Conservation (phyloP, 176 grass and related monocot genomes). For the Dendrocalamus sinicus region DNA sequence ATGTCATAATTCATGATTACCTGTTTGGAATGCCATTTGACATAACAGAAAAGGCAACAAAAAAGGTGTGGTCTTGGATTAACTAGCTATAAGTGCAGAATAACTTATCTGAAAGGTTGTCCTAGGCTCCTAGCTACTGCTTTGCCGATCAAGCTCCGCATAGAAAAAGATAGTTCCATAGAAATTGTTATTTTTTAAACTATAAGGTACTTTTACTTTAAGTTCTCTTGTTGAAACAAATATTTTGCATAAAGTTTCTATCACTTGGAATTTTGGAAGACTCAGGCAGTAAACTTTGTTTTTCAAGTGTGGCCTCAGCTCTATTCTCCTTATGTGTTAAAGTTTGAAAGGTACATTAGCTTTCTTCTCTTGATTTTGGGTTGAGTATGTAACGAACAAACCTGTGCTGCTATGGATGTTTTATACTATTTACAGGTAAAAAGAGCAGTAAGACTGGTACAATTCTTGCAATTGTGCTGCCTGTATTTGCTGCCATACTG, state of each 20-base stretch:
- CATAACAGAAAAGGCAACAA: no score
- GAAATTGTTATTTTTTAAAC: not conserved
- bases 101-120: no score
- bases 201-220: not conserved
- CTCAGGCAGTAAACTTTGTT: not conserved
- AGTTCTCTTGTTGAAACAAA: not conserved
- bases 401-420: not conserved
- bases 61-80: no score
- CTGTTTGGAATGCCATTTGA: not conserved
- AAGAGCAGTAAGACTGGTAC: constrained; percentile 7
- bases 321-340: not conserved
- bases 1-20: not conserved
- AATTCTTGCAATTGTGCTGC: constrained; percentile 45
- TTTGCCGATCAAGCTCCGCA: no score
- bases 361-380: no score
- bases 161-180: not conserved
- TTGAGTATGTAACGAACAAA: not conserved
- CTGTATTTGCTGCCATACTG: constrained; percentile 7
- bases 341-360: no score
- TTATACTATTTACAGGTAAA: constrained; percentile 31
- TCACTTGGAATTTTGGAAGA: not conserved
- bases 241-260: not conserved
- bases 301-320: not conserved
- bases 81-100: no score
- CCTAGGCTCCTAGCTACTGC: no score